Evolutionary conservation across 1,284 basidiomycete genomes (phyloP).

Genomic region (Fereydounia khargensis): DNA sequence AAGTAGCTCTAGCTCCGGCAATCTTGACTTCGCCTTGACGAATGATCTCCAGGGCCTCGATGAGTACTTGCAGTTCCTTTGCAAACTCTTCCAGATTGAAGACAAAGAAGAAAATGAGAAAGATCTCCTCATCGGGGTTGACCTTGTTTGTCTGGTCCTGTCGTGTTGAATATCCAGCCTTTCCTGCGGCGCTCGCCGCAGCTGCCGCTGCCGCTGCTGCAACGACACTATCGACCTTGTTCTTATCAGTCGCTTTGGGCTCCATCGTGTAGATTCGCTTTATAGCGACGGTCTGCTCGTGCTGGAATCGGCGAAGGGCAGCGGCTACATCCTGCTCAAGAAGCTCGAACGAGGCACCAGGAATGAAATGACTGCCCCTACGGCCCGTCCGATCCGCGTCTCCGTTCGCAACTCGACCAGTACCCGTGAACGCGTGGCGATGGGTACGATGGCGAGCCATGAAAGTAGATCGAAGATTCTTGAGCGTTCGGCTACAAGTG

Average conservation of each 20-base stretch:
- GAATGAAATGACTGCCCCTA: constrained; percentile 4
- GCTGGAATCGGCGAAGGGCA: constrained; percentile 39
- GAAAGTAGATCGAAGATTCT: constrained; percentile 29
- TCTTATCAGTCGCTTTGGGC: constrained; percentile 17
- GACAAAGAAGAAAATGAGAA: constrained; percentile 51
- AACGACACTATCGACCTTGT: neutral
- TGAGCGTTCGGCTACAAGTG: constrained; percentile 40
- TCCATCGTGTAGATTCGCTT: constrained; percentile 51
- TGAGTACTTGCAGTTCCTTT: constrained; percentile 31
- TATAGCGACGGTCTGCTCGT: constrained; percentile 47
- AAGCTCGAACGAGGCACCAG: constrained; percentile 28
- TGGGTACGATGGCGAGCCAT: constrained; percentile 6
- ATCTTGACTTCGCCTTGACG: constrained; percentile 32
- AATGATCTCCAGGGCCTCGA: constrained; percentile 34
- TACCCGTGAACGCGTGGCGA: too few species aligned
- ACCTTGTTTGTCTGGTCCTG: too few species aligned
- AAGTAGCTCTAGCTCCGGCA: constrained; percentile 19
- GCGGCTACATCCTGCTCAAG: constrained; percentile 30
- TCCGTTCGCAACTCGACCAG: too few species aligned
- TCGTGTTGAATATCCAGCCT: too few species aligned
- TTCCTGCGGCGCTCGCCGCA: neutral
- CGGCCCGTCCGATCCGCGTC: neutral
- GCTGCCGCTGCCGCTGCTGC: neutral
- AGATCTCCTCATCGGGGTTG: constrained; percentile 44
- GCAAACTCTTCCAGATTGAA: constrained; percentile 53